These are phyloP conservation scores for Elaeis oleifera DNA, from an alignment of 202 grass and related monocot species.

Conservation along the genomic window DNA sequence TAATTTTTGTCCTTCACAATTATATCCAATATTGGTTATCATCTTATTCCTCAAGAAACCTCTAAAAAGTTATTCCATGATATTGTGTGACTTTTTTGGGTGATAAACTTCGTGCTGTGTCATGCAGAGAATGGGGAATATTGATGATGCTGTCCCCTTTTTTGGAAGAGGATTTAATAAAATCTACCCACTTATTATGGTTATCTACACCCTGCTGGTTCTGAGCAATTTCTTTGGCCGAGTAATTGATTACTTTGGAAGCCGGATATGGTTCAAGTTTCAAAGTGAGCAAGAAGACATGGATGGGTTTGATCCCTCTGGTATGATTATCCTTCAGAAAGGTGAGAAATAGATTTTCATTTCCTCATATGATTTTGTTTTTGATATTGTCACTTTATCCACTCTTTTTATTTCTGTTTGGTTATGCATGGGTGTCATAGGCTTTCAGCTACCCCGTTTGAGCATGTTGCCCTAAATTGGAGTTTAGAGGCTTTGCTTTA, in stretches of 20 bases:
- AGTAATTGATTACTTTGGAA: constrained; percentile 88
- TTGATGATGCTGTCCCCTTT: constrained; percentile 97
- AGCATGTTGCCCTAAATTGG: too few relatives aligned
- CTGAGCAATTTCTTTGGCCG: constrained; percentile 91
- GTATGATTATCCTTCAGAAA: constrained; percentile 98
- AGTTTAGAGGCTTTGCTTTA: too few relatives aligned
- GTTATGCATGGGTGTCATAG: too few relatives aligned
- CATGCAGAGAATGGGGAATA: constrained; percentile 97
- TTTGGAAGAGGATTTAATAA: constrained; percentile 99
- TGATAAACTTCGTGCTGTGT: too few relatives aligned
- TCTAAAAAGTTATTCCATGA: too few relatives aligned
- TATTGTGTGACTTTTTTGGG: too few relatives aligned
- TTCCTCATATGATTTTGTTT: constrained; percentile 9
- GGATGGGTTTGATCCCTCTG: constrained; percentile 88
- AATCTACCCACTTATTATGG: constrained; percentile 98
- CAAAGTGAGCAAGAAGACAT: constrained; percentile 75
- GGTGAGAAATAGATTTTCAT: constrained; percentile 32
- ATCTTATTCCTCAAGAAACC: too few relatives aligned
- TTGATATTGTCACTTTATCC: too few relatives aligned
- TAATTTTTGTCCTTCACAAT: too few relatives aligned
- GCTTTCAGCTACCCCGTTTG: too few relatives aligned
- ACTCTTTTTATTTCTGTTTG: too few relatives aligned
- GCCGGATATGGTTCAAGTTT: constrained; percentile 86
- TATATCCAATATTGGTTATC: too few relatives aligned
- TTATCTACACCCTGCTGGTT: constrained; percentile 91